A percentile compares a stretch with the other conserved stretches of the same genome.
Conservation (phyloP, 2,329 filamentous ascomycete species). For the Aspergillus alliaceus region DNA sequence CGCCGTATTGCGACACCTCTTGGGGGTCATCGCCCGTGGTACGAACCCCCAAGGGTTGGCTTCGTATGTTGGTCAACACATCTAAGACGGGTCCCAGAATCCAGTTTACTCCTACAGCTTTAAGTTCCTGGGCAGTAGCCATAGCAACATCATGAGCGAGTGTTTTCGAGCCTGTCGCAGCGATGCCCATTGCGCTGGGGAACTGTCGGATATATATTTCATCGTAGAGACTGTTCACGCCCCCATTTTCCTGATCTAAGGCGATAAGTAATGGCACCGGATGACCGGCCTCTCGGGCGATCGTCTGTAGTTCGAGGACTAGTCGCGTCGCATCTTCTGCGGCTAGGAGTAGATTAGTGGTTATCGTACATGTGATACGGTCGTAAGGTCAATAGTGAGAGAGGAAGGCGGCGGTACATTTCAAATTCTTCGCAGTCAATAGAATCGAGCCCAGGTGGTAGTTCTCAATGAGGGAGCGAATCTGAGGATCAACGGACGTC, state of each 20-base stretch:
- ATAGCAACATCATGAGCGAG: constrained; percentile 88
- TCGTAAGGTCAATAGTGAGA: background rate
- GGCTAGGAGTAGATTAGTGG: constrained; percentile 56
- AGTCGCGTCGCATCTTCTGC: constrained; percentile 85
- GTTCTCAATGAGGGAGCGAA: constrained; percentile 62
- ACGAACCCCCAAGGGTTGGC: constrained; percentile 85
- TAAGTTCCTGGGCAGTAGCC: constrained; percentile 88
- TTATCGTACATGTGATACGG: constrained; percentile 7
- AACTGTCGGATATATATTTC: constrained; percentile 96
- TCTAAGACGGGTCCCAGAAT: constrained; percentile 93
- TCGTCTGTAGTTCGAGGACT: constrained; percentile 87
- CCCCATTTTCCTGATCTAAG: constrained; percentile 95
- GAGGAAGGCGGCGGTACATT: constrained; percentile 50
- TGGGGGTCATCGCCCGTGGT: constrained; percentile 91
- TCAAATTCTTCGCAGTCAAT: constrained; percentile 65
- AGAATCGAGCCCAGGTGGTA: constrained; percentile 82
- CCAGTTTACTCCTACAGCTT: constrained; percentile 91
- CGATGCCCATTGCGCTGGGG: constrained; percentile 93
- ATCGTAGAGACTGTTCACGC: constrained; percentile 94
- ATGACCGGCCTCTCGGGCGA: constrained; percentile 87
- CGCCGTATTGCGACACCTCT: constrained; percentile 88
- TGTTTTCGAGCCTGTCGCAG: constrained; percentile 83
- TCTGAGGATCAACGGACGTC: constrained; percentile 62
- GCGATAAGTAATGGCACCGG: constrained; percentile 86
- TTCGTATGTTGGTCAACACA: constrained; percentile 87